phyloP scores from a whole-genome alignment of 2,329 filamentous ascomycete species.

The Claviceps fusiformis region DNA sequence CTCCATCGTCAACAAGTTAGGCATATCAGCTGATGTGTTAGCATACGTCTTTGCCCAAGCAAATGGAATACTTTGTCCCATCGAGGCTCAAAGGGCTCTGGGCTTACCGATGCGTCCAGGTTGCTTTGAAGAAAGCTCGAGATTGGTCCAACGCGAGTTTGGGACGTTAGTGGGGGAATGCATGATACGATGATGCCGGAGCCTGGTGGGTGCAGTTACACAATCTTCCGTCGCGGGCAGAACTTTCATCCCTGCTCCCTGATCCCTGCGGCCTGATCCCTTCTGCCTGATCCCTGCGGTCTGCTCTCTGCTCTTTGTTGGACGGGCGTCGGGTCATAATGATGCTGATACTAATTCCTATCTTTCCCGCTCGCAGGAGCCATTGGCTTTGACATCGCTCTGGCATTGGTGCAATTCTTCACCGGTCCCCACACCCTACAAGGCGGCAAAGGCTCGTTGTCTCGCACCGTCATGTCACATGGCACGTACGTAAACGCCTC shows the following conservation, averaged over 20 bases:
- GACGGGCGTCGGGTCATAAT: neutral
- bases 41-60: neutral
- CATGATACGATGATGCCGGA: neutral
- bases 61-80: neutral
- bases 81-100: neutral
- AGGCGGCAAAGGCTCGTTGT: slow-evolving; percentile 1
- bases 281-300: neutral
- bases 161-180: neutral
- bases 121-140: neutral
- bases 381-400: neutral
- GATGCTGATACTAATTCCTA: neutral
- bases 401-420: slow-evolving; percentile 9
- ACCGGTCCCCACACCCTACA: slow-evolving; percentile 12
- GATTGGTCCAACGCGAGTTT: neutral
- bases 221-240: neutral
- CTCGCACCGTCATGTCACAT: slow-evolving; percentile 6
- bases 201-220: neutral
- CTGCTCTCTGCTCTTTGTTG: neutral
- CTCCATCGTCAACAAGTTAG: neutral
- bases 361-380: slow-evolving; percentile 1
- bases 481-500: neutral
- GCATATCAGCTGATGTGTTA: neutral
- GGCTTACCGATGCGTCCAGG: neutral
- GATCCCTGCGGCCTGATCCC: neutral
- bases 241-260: neutral